Base-by-base conservation (phyloP, 2,329 filamentous ascomycete species). In the Coniochaeta sp. region DNA sequence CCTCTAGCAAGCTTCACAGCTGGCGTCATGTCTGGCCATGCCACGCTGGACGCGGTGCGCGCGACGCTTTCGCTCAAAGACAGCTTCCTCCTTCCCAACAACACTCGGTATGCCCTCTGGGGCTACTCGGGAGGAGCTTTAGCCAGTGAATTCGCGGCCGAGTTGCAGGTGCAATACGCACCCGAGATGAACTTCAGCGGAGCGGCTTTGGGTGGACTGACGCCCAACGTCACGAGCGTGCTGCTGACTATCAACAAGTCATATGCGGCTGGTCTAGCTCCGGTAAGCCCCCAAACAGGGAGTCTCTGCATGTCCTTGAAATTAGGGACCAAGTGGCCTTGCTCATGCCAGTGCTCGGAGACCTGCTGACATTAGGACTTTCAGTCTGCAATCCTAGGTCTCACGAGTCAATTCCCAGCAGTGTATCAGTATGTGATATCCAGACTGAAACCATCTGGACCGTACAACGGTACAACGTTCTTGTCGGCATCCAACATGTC, bases 51-150 rank as follows among this genome's bases (percentile, higher is more conserved):
- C 63, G 75, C 74, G 1, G 66, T 80, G 0, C 77, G 80, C 5
- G 78, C 78, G 1, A 72, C 12, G 6, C 14, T 52, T 2, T 52
- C 47, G 2, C 47, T 52, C 14, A 52, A 47, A 12, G 43, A 47
- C 43, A 47, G 43, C 24, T 12, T 47, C 14, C 19, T 47, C 5
- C 43, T 28, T n/a, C 47, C 47, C 8, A 28, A 52, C 22, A 31
- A 31, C 26, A 52, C 47, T n/a, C 19, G 50, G 33, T 7, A 69
- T 67, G 73, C 73, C 0, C 68, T 82, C 60, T 82, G 79, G 80
- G 83, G 83, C 0, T 85, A 84, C 65, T 82, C 79, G 0, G 83
- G 83, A 2, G 82, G 82, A 4, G 76, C 77, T 1, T 63, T 84
- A 19, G 81, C 81, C 0, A 78, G 72, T 2, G 79, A 79, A 33